These are phyloP conservation scores for Aureobasidium leucospermi DNA, from an alignment of 2,329 filamentous ascomycete species.

Conservation along the genomic window DNA sequence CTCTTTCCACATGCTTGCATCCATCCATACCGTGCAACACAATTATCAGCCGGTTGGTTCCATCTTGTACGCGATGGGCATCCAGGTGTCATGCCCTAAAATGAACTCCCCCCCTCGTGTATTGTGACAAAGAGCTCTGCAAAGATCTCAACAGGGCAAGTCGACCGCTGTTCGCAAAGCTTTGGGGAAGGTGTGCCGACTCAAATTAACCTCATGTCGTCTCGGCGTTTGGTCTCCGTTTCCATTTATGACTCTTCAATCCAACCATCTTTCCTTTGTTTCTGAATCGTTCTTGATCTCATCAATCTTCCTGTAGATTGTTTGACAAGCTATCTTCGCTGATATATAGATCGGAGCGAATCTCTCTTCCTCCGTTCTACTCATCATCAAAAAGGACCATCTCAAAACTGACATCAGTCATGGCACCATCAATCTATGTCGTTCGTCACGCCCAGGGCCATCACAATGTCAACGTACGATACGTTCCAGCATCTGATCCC, in stretches of 20 bases:
- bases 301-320: not conserved
- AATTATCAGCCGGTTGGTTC: no score
- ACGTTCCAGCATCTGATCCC: conserved; percentile 30
- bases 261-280: not conserved
- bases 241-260: not conserved
- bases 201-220: not conserved
- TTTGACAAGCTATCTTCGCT: no score
- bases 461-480: conserved; percentile 67
- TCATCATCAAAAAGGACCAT: not conserved
- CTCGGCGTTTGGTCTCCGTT: not conserved
- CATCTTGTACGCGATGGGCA: not conserved
- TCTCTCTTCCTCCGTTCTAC: no score
- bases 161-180: not conserved
- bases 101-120: not conserved
- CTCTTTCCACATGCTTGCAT: not conserved
- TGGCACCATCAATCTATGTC: conserved; percentile 51
- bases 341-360: no score
- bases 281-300: not conserved
- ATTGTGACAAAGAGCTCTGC: not conserved
- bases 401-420: conserved; percentile 11
- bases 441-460: conserved; percentile 68
- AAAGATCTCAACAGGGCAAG: not conserved
- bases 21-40: not conserved
- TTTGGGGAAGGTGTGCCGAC: conserved; percentile 1
- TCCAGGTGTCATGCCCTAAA: not conserved